Evolutionary conservation across 176 grass and related monocot species (phyloP), one percentile per base, ranked within the genome.

Genomic region (Urochloa ruziziensis): DNA sequence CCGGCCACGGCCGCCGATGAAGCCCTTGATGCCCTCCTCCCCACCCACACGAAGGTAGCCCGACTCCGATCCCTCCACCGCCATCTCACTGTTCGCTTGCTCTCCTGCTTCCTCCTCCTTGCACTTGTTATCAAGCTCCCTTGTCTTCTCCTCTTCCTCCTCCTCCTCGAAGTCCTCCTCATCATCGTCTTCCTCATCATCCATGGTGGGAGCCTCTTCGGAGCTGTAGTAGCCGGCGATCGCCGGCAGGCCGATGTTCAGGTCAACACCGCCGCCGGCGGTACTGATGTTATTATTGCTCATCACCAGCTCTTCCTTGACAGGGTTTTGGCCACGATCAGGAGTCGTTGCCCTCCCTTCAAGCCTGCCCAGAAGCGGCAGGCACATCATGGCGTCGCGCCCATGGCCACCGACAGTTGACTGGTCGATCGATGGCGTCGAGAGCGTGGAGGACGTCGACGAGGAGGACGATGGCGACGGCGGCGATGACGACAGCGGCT

Each of bases 281-380:
- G 10, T 5, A 0, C 29, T 12, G 13, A 46, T 27, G n/a, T n/a
- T n/a, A n/a, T n/a, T n/a, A 49, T 62, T 36, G 7, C 28, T 78
- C 17, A 4, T 6, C 62, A 23, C 1, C 69, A 30, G 17, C 36
- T 92, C 88, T 23, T 92, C 84, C 37, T 98, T 83, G 58, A 88
- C 11, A 47, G 28, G 58, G n/a, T 4, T 70, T 2, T n/a, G 57
- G 49, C 36, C 46, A 15, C 21, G 62, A 25, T 70, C 82, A 23
- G 77, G 8, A 27, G 10, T 29, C 21, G 35, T 14, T 10, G 56
- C 25, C 23, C 64, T 35, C 21, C 89, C 90, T 64, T 94, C 92
- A 14, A 97, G 85, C 90, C 83, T 88, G 12, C 88, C 90, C 51
- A 97, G 85, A 46, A 97, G 92, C 21, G 92, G 95, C 79, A 97